A percentile compares a stretch with the other conserved stretches of the same genome.
These are phyloP conservation scores for Arthrobotrys pseudoclavata DNA, from an alignment of 2,329 filamentous ascomycete genomes.

Conservation along the genomic window DNA sequence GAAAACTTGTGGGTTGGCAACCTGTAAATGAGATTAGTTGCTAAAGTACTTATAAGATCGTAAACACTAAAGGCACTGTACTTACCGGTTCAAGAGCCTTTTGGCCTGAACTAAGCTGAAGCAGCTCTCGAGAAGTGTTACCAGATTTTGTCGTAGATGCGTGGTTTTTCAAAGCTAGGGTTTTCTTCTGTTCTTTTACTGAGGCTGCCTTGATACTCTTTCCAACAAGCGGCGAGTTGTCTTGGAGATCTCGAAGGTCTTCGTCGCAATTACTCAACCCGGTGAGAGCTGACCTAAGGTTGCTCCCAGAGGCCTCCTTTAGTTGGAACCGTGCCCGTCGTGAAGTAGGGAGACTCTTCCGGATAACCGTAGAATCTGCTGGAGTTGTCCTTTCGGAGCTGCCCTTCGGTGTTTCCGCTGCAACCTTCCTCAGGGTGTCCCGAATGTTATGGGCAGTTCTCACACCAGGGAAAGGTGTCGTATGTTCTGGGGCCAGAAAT, in stretches of 20 bases:
- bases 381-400: constrained; percentile 1
- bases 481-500: background rate
- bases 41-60: background rate
- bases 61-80: too few species aligned
- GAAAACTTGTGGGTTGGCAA: background rate
- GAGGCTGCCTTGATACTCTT: background rate
- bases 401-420: constrained; percentile 14
- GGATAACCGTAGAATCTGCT: constrained; percentile 5
- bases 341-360: background rate
- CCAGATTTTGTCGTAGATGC: background rate
- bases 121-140: background rate
- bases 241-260: background rate
- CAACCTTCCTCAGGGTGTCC: constrained; percentile 25
- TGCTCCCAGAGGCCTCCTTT: background rate
- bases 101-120: background rate
- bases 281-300: background rate
- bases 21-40: background rate
- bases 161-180: too few species aligned
- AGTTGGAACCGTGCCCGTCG: background rate
- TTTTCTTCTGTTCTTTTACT: background rate
- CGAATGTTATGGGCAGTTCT: constrained; percentile 9
- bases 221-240: background rate
- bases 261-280: too few species aligned
- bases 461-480: constrained; percentile 28
- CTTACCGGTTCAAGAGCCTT: background rate